These are phyloP conservation scores for Dactylellina drechsleri DNA, from an alignment of 2,329 filamentous ascomycete species.

Conservation along the genomic window DNA sequence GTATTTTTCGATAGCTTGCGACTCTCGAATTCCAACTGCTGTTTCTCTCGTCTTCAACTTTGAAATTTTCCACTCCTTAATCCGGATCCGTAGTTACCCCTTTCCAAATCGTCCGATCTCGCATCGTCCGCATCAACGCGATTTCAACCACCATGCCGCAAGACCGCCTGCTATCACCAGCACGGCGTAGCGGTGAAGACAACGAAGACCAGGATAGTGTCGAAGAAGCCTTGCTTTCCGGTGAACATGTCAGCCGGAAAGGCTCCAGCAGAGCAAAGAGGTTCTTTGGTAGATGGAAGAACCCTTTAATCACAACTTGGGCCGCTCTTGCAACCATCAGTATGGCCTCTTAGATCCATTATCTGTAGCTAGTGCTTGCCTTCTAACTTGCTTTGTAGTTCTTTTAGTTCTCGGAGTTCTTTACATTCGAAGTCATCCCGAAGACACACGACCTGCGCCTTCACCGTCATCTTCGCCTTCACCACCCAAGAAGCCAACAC, in stretches of 20 bases:
- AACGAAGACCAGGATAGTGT: slow-evolving; percentile 41
- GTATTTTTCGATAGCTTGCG: not conserved
- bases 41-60: not conserved
- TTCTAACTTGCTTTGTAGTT: slow-evolving; percentile 59
- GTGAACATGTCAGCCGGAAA: slow-evolving; percentile 50
- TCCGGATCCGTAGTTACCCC: slow-evolving; percentile 15
- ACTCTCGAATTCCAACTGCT: not conserved
- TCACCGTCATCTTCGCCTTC: slow-evolving; percentile 60
- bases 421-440: slow-evolving; percentile 57
- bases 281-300: slow-evolving; percentile 39
- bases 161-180: slow-evolving; percentile 41
- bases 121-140: not conserved
- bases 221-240: slow-evolving; percentile 55
- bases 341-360: slow-evolving; percentile 53
- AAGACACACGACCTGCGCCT: slow-evolving; percentile 61
- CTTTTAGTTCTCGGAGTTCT: slow-evolving; percentile 57
- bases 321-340: slow-evolving; percentile 57
- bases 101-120: slow-evolving; percentile 3
- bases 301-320: slow-evolving; percentile 52
- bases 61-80: not conserved
- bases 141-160: slow-evolving; percentile 22
- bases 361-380: slow-evolving; percentile 55
- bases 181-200: slow-evolving; percentile 46
- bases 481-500: slow-evolving; percentile 59
- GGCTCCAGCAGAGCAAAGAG: slow-evolving; percentile 22